Evolutionary conservation across 306 rosid species (phyloP).

Genomic region (Cucurbita moschata): DNA sequence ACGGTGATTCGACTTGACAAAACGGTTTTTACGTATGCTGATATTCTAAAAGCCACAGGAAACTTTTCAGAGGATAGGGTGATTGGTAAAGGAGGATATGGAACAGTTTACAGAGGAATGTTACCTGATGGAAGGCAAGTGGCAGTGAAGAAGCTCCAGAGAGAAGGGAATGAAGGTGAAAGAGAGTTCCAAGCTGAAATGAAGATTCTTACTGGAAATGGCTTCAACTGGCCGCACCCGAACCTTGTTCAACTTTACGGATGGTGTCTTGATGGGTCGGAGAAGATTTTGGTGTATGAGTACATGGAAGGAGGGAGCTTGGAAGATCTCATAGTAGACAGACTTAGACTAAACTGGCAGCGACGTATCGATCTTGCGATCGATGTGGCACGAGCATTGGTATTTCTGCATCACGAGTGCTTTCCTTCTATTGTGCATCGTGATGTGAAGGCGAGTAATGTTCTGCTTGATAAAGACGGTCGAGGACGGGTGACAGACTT

Average conservation of each 20-base stretch:
- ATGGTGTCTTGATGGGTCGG: slow-evolving; percentile 63
- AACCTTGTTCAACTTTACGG: slow-evolving; percentile 91
- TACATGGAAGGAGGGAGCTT: slow-evolving; percentile 88
- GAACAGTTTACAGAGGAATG: slow-evolving; percentile 70
- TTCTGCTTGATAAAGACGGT: slow-evolving; percentile 59
- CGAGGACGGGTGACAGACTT: slow-evolving; percentile 84
- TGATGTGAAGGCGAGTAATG: slow-evolving; percentile 88
- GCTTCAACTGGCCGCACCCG: slow-evolving; percentile 85
- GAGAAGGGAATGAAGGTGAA: slow-evolving; percentile 80
- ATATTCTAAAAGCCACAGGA: slow-evolving; percentile 62
- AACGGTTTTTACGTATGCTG: slow-evolving; percentile 64
- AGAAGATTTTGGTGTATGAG: slow-evolving; percentile 63
- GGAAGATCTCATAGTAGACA: slow-evolving; percentile 55
- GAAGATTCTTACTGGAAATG: slow-evolving; percentile 70
- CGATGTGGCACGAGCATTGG: slow-evolving; percentile 71
- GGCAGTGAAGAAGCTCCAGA: slow-evolving; percentile 79
- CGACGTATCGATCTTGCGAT: slow-evolving; percentile 51
- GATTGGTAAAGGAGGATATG: slow-evolving; percentile 86
- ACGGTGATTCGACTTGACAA: slow-evolving; percentile 75
- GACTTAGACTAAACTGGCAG: slow-evolving; percentile 37
- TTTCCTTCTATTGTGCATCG: slow-evolving; percentile 69
- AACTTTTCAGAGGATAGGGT: slow-evolving; percentile 69
- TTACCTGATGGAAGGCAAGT: slow-evolving; percentile 65
- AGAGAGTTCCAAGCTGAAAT: slow-evolving; percentile 83
- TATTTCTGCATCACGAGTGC: slow-evolving; percentile 80